Conservation (phyloP, 2,329 filamentous ascomycete genomes). For the Penicillium capsulatum region DNA sequence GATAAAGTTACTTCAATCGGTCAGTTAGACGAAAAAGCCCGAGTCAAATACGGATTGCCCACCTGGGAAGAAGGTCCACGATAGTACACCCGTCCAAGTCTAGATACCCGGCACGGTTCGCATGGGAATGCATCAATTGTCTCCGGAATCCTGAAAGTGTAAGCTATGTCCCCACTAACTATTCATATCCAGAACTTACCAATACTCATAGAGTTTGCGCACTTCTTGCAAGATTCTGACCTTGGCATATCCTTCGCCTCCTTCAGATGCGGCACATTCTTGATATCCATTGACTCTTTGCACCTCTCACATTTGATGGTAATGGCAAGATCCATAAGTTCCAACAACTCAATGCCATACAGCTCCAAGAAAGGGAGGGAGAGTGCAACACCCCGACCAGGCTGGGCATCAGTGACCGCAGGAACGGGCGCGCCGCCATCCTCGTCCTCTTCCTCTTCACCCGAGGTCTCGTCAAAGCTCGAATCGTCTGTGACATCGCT, state of each 20-base stretch:
- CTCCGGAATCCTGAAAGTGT: conserved; percentile 53
- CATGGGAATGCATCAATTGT: conserved; percentile 69
- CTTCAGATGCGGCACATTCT: conserved; percentile 57
- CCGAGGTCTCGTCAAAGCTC: conserved; percentile 46
- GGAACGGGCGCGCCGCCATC: conserved; percentile 39
- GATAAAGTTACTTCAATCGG: conserved; percentile 61
- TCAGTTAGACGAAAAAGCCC: neutral
- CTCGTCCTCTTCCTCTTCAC: conserved; percentile 43
- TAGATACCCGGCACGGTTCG: conserved; percentile 71
- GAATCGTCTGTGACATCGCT: conserved; percentile 42
- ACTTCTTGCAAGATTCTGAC: conserved; percentile 53
- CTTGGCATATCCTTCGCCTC: conserved; percentile 42
- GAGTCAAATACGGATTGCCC: conserved; percentile 15
- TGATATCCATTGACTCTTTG: conserved; percentile 67
- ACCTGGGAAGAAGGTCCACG: conserved; percentile 70
- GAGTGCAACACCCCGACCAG: conserved; percentile 68
- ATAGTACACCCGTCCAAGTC: conserved; percentile 71
- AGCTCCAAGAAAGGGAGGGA: conserved; percentile 75
- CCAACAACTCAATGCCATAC: conserved; percentile 70
- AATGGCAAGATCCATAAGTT: conserved; percentile 63
- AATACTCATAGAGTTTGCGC: conserved; percentile 48
- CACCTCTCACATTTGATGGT: conserved; percentile 75
- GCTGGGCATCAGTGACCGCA: conserved; percentile 31
- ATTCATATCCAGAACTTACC: no score
- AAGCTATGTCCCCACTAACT: no score